Base-by-base conservation (phyloP, 2,329 filamentous ascomycete genomes). In the Fusarium sp. region DNA sequence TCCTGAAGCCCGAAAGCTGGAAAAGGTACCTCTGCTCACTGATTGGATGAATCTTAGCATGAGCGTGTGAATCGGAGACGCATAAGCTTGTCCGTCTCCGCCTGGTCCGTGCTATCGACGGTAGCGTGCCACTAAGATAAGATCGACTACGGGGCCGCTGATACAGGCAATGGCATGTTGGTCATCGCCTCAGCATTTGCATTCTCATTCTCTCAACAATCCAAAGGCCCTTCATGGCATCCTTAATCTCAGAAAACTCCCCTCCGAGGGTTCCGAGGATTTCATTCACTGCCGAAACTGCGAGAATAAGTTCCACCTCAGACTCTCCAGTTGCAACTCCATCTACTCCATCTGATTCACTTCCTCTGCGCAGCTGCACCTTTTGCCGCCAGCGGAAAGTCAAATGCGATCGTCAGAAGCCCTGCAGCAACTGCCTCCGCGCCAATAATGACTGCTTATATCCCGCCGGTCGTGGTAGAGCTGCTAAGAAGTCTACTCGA, bases 171-270 rank as follows among this genome's bases (percentile, higher is more conserved):
- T 24, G 28, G 5, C n/a, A 17, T n/a, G n/a, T 13, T 24, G 13
- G 14, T 32, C 28, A 28, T 14, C 32, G 3, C 6, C 8, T n/a
- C 38, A 10, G 14, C 14, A 12, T 6, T 28, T 8, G 4, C n/a
- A 38, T 22, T 7, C 17, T n/a, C 4, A 20, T 14, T 30, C 17
- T 26, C 9, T 22, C 30, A 28, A 38, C 15, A 6, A 6, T 30
- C 11, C 22, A 28, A 3, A 18, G 4, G 3, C 14, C 0, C 4
- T 18, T 13, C 9, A 63, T 58, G 42, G 35, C 39, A 1, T 41
- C 35, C 1, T 1, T 17, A 5, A 5, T 10, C 3, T 6, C 53
- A 15, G 6, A 0, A 0, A 17, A 1, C 0, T 5, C 17, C 6
- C 20, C 39, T 9, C 22, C n/a, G 18, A 13, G 10, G 0, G 0